These are phyloP conservation scores for Verticillium nubilum DNA, from an alignment of 2,329 filamentous ascomycete species.

Conservation along the genomic window DNA sequence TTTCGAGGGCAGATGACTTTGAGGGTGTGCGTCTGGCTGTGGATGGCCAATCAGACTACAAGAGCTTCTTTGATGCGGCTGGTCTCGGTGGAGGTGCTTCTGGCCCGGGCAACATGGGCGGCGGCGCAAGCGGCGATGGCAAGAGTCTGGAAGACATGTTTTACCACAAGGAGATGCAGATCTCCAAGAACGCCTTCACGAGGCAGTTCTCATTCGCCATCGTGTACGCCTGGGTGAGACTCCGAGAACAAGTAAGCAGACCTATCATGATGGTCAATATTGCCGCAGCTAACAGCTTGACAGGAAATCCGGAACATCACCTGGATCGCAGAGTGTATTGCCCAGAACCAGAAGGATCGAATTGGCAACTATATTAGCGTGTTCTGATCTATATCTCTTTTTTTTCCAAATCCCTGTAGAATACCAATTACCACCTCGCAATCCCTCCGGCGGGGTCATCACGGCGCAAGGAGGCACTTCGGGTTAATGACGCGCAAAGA, in stretches of 20 bases:
- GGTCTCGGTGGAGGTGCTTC: constrained; percentile 67
- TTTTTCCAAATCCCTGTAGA: constrained; percentile 31
- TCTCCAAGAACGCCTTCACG: constrained; percentile 91
- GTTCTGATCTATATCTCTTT: constrained; percentile 52
- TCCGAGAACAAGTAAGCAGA: constrained; percentile 82
- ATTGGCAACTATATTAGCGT: constrained; percentile 99
- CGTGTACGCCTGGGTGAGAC: constrained; percentile 96
- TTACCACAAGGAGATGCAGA: constrained; percentile 99
- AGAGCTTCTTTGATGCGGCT: constrained; percentile 90
- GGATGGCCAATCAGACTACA: constrained; percentile 90
- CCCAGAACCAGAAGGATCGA: constrained; percentile 98
- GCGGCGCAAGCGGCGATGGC: constrained; percentile 72
- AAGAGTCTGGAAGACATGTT: constrained; percentile 96
- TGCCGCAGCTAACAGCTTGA: not conserved
- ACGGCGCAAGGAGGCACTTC: constrained; percentile 22
- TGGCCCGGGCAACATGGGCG: constrained; percentile 78
- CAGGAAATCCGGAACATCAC: constrained; percentile 99
- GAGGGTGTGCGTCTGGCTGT: constrained; percentile 92
- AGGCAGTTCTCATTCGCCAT: constrained; percentile 92
- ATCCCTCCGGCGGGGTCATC: constrained; percentile 22
- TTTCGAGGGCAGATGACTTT: constrained; percentile 89
- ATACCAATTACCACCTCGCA: constrained; percentile 21
- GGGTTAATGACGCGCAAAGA: constrained; percentile 12
- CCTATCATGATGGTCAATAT: not conserved
- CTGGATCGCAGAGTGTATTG: constrained; percentile 99